Evolutionary conservation across 345 rosid species (phyloP), one percentile per base, ranked within the genome.

Genomic region (Pistacia vera): DNA sequence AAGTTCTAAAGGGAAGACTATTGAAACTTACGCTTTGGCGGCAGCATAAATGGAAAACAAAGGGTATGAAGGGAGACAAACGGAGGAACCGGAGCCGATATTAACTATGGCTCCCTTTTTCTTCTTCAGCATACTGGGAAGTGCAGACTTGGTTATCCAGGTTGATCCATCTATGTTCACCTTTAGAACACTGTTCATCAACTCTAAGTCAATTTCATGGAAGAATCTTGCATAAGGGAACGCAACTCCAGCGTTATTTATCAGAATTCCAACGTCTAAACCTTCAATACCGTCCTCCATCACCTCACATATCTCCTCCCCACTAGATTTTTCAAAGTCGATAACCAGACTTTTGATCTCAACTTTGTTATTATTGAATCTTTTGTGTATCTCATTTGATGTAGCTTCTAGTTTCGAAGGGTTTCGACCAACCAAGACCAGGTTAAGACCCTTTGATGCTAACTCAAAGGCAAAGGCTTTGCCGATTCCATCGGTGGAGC

Each of bases 401-500:
- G 76, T 80, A 0, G 81, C 38, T 65, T 83, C 82, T 0, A 86
- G 85, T 70, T 86, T 87, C 5, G 59, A 22, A 3, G 84, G 83
- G 73, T 78, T 86, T 48, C 90, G 80, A 2, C 87, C 81, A 2
- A 87, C 81, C 22, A 86, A 58, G 36, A 87, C 46, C 1, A 86
- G 48, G 77, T 80, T 86, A 3, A 87, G 88, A 59, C 88, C 87
- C 64, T 71, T 78, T 1, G 86, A 77, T 0, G 90, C 90, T 0
- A 84, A 68, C 54, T 84, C 78, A 20, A 86, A 75, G 2, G 90
- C 85, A 3, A 89, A 35, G 58, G 87, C 84, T 17, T 77, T 86
- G 22, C 93, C 88, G n/a, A 84, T 87, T 9, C 90, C 91, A 1
- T 83, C 88, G 0, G 87, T 86, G 51, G 84, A 70, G 76, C 92